Conservation (phyloP, 2,329 filamentous ascomycete species). For the Geosmithia morbida region DNA sequence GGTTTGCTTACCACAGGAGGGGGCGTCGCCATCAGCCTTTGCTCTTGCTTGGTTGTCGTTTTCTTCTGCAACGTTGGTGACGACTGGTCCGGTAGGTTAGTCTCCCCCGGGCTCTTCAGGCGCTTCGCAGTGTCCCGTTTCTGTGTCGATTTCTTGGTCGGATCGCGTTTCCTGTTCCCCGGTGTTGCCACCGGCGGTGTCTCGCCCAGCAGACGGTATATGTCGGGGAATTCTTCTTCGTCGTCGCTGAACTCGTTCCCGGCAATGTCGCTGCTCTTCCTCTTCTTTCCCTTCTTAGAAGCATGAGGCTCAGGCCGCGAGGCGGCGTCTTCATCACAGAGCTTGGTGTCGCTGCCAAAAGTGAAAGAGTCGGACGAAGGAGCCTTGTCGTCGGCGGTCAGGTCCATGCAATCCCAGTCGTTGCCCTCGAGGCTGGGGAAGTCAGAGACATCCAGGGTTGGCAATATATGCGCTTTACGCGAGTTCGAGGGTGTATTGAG, state of each 20-base stretch:
- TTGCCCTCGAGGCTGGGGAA: constrained; percentile 12
- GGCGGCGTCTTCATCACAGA: constrained; percentile 29
- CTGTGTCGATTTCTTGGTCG: not conserved
- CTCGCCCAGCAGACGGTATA: constrained; percentile 31
- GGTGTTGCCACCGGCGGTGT: constrained; percentile 21
- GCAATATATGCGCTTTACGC: not conserved
- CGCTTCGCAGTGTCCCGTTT: not conserved
- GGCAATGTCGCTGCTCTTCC: constrained; percentile 34
- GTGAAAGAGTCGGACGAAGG: constrained; percentile 18
- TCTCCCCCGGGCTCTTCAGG: not conserved
- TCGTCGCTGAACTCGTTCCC: constrained; percentile 16
- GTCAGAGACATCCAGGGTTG: constrained; percentile 2
- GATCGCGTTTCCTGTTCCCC: constrained; percentile 2
- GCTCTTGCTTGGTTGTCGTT: not conserved
- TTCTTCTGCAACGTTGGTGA: not conserved
- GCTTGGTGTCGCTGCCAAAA: constrained; percentile 19
- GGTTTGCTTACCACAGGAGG: not conserved
- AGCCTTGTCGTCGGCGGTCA: constrained; percentile 19
- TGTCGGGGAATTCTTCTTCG: constrained; percentile 37
- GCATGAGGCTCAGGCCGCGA: constrained; percentile 18
- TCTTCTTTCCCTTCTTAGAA: constrained; percentile 29
- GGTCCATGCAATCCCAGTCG: constrained; percentile 22
- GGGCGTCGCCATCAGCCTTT: not conserved
- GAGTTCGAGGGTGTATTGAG: not conserved
- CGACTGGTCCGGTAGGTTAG: not conserved